Evolutionary conservation across 2,329 filamentous ascomycete species (phyloP).

Genomic region (Diaporthe sp.): DNA sequence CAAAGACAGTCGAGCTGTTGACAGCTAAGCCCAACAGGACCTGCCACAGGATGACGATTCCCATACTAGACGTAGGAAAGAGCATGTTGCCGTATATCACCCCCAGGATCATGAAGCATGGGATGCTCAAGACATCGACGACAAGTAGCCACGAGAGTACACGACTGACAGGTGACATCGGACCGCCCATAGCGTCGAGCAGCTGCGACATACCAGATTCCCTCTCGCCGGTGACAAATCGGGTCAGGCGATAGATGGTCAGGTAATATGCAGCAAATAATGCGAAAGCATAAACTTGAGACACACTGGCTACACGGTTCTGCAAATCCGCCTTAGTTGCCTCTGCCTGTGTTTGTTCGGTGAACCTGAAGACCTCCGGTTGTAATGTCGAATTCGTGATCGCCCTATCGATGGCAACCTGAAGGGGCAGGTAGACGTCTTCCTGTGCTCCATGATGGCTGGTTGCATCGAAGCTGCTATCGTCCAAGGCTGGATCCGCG

Average conservation of each 20-base stretch:
- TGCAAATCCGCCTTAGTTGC: background rate
- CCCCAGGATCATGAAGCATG: background rate
- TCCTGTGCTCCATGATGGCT: background rate
- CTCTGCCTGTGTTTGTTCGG: background rate
- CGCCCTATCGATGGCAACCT: background rate
- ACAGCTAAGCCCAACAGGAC: background rate
- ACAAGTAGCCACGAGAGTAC: background rate
- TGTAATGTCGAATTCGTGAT: background rate
- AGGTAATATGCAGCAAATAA: background rate
- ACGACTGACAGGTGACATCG: background rate
- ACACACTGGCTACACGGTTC: background rate
- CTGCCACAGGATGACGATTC: background rate
- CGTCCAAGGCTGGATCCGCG: background rate
- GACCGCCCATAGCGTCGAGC: background rate
- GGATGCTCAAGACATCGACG: background rate
- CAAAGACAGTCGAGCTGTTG: conserved; percentile 1
- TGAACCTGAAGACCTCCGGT: conserved; percentile 6
- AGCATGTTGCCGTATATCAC: background rate
- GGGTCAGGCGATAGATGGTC: background rate
- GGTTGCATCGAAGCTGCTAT: background rate
- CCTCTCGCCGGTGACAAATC: conserved; percentile 5
- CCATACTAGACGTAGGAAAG: background rate
- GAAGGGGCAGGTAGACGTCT: background rate
- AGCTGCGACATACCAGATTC: background rate
- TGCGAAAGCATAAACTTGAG: background rate